Evolutionary conservation across 2,329 filamentous ascomycete species (phyloP).

Genomic region (Xylaria sp.): DNA sequence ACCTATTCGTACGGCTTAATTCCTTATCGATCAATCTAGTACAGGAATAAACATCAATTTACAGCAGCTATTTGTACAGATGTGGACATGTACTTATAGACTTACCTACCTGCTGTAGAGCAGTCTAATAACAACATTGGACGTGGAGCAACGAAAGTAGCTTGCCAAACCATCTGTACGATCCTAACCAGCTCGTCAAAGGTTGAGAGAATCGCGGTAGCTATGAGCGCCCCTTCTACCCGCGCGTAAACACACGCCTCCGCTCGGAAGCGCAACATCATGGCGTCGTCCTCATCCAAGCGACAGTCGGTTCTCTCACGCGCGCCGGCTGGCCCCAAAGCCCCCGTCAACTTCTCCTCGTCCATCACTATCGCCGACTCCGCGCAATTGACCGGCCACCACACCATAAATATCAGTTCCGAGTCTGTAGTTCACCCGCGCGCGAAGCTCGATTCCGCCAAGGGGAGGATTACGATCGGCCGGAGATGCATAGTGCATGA

Average conservation of each 20-base stretch:
- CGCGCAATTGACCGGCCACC: constrained; percentile 72
- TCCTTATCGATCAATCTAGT: constrained; percentile 13
- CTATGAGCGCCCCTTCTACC: constrained; percentile 29
- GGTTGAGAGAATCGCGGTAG: constrained; percentile 10
- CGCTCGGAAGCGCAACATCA: constrained; percentile 35
- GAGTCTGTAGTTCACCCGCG: constrained; percentile 89
- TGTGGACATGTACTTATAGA: too few species aligned
- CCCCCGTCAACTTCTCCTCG: constrained; percentile 70
- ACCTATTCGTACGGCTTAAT: constrained; percentile 18
- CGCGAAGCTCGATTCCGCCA: constrained; percentile 78
- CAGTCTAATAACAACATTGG: background rate
- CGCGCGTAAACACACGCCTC: background rate
- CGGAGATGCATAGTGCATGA: constrained; percentile 86
- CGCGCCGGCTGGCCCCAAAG: constrained; percentile 65
- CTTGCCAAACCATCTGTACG: background rate
- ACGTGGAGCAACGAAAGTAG: background rate
- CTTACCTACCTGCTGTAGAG: too few species aligned
- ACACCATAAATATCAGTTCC: constrained; percentile 81
- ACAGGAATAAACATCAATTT: too few species aligned
- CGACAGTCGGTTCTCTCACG: constrained; percentile 67
- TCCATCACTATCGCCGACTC: constrained; percentile 70
- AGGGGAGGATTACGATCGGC: constrained; percentile 82
- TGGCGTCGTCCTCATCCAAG: constrained; percentile 58
- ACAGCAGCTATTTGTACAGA: too few species aligned
- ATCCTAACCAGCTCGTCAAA: background rate